phyloP scores from a whole-genome alignment of 1,284 basidiomycete species.

The Tylopilus orsonianus region DNA sequence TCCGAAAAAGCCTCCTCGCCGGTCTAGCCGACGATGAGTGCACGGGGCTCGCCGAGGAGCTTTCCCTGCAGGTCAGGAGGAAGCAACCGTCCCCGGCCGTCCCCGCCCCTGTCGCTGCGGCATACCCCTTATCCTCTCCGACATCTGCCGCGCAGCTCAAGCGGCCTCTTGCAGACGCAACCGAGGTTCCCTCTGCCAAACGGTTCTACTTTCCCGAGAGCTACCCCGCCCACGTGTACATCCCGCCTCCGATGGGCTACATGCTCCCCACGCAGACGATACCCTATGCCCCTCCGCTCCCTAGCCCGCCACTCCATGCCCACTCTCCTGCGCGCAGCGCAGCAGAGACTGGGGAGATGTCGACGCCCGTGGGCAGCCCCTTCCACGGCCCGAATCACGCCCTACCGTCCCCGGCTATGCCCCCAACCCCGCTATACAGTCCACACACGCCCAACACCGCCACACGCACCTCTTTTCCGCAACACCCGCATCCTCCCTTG shows the following conservation, averaged over 20 bases:
- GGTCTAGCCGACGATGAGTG: constrained; percentile 59
- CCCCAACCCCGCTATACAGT: constrained; percentile 24
- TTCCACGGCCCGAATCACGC: constrained; percentile 19
- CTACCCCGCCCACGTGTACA: constrained; percentile 34
- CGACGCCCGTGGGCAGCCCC: constrained; percentile 15
- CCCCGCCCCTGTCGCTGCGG: not conserved
- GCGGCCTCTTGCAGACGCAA: constrained; percentile 25
- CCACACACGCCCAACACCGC: constrained; percentile 20
- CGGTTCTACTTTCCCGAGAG: constrained; percentile 30
- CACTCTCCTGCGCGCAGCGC: constrained; percentile 17
- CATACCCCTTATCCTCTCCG: not conserved
- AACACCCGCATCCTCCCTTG: constrained; percentile 53
- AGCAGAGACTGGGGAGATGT: constrained; percentile 20
- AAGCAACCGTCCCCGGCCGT: constrained; percentile 11
- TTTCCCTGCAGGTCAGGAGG: constrained; percentile 43
- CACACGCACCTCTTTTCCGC: constrained; percentile 39
- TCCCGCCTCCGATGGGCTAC: constrained; percentile 31
- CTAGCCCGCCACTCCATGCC: constrained; percentile 18
- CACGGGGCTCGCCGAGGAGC: constrained; percentile 51
- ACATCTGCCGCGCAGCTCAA: constrained; percentile 17
- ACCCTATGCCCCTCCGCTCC: constrained; percentile 27
- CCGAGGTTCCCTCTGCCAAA: constrained; percentile 28
- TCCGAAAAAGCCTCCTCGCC: constrained; percentile 55
- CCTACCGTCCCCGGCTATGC: constrained; percentile 23
- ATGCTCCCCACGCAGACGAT: constrained; percentile 31